Percentiles rank a stretch among this genome's conserved stretches.
These are phyloP conservation scores for Dryas drummondii DNA, from an alignment of 306 rosid species.

Conservation along the genomic window DNA sequence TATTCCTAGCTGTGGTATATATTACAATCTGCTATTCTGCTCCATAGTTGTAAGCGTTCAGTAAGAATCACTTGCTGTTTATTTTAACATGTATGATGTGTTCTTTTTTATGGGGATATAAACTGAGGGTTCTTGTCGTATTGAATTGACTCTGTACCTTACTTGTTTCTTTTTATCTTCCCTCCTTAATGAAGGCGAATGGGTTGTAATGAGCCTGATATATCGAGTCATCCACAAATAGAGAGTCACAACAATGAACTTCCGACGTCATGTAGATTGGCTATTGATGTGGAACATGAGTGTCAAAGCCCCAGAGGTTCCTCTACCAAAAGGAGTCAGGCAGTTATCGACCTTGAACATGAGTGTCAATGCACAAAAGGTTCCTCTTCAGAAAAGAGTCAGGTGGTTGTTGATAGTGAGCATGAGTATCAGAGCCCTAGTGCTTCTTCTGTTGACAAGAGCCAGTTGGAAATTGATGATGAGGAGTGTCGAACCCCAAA, in stretches of 20 bases:
- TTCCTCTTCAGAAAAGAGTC: conserved; percentile 28
- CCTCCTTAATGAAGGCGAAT: conserved; percentile 29
- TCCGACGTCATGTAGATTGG: conserved; percentile 28
- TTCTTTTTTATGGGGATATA: neutral
- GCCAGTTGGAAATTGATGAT: conserved; percentile 34
- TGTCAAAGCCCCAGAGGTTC: conserved; percentile 11
- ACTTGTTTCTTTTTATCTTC: neutral
- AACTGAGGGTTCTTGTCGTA: neutral
- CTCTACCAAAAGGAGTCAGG: conserved; percentile 12
- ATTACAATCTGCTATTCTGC: neutral
- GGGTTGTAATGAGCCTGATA: conserved; percentile 32
- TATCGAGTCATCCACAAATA: conserved; percentile 21
- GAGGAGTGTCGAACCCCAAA: conserved; percentile 32
- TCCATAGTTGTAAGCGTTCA: too few relatives aligned
- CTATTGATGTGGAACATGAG: conserved; percentile 21
- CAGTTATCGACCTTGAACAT: neutral
- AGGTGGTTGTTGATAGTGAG: conserved; percentile 27
- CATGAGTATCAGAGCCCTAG: conserved; percentile 30
- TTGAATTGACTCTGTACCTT: neutral
- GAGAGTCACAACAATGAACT: conserved; percentile 22
- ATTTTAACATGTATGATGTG: neutral
- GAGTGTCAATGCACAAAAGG: conserved; percentile 24
- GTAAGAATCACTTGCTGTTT: too few relatives aligned
- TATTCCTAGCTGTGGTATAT: neutral
- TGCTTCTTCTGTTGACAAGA: conserved; percentile 26